phyloP scores from a whole-genome alignment of 345 rosid genomes.

The Ceriops zippeliana region DNA sequence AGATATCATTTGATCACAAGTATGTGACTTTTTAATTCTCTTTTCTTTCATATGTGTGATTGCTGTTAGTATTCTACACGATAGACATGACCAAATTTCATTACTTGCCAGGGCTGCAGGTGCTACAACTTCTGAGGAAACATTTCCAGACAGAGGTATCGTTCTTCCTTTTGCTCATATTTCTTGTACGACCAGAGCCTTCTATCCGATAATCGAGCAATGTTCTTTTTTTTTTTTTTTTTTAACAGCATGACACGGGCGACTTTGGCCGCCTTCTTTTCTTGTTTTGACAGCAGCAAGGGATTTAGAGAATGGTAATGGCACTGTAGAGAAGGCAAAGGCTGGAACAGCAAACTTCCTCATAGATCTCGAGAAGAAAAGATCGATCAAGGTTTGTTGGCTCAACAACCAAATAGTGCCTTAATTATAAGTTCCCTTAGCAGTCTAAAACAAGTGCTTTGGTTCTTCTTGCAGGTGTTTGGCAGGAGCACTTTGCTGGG shows the following conservation, averaged over 20 bases:
- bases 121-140: conserved; percentile 20
- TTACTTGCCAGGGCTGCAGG: conserved; percentile 26
- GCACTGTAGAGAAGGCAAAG: conserved; percentile 34
- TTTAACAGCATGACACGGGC: background rate
- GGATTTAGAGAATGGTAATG: conserved; percentile 40
- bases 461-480: conserved; percentile 48
- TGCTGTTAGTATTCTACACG: no score
- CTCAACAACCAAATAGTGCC: background rate
- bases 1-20: conserved; percentile 26
- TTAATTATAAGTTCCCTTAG: background rate
- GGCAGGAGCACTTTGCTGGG: conserved; percentile 69
- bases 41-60: background rate
- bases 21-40: conserved; percentile 28
- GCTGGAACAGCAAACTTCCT: conserved; percentile 63
- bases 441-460: background rate
- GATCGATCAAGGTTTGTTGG: conserved; percentile 67
- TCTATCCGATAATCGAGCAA: background rate
- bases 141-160: conserved; percentile 32
- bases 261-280: background rate
- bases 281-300: conserved; percentile 13
- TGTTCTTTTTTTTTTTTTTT: background rate
- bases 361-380: conserved; percentile 59
- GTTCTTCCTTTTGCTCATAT: background rate
- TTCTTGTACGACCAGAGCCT: background rate
- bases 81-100: background rate